These are phyloP conservation scores for Nitzschia inconspicua DNA, from an alignment of 108 stramenopile genomes.

Conservation along the genomic window DNA sequence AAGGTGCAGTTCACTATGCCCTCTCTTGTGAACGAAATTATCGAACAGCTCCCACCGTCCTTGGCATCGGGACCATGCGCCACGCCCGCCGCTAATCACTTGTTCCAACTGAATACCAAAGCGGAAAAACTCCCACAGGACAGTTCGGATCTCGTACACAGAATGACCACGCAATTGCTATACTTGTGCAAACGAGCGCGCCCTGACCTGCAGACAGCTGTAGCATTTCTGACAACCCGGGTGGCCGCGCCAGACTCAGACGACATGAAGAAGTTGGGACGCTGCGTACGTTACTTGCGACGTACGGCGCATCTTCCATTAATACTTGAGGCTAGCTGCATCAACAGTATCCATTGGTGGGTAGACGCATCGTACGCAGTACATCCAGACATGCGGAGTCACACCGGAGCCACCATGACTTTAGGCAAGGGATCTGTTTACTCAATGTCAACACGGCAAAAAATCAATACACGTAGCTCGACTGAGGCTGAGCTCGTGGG, in stretches of 20 bases:
- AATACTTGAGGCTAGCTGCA: slow-evolving; percentile 8
- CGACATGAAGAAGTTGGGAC: slow-evolving; percentile 40
- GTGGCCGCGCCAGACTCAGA: slow-evolving; percentile 37
- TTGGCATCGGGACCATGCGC: background rate
- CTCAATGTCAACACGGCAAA: slow-evolving; percentile 34
- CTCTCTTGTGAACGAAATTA: slow-evolving; percentile 6
- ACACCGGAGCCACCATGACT: slow-evolving; percentile 32
- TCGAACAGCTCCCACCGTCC: background rate
- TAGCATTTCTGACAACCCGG: slow-evolving; percentile 45
- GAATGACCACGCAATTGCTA: slow-evolving; percentile 18
- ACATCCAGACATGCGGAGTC: slow-evolving; percentile 33
- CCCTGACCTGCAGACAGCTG: slow-evolving; percentile 34
- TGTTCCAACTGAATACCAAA: slow-evolving; percentile 34
- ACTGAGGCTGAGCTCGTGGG: slow-evolving; percentile 34
- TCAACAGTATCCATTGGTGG: slow-evolving; percentile 10
- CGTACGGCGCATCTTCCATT: slow-evolving; percentile 21
- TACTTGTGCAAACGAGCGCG: slow-evolving; percentile 34
- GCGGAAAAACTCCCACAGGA: background rate
- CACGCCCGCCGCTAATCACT: slow-evolving; percentile 28
- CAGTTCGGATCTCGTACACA: background rate
- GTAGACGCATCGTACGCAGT: slow-evolving; percentile 31
- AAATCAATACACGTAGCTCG: slow-evolving; percentile 40
- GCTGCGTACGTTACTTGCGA: slow-evolving; percentile 42
- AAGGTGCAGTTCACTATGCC: slow-evolving; percentile 20
- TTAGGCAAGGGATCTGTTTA: slow-evolving; percentile 24